Conservation (phyloP, 78 protist species). For the Dictyostelium firmibasis region DNA sequence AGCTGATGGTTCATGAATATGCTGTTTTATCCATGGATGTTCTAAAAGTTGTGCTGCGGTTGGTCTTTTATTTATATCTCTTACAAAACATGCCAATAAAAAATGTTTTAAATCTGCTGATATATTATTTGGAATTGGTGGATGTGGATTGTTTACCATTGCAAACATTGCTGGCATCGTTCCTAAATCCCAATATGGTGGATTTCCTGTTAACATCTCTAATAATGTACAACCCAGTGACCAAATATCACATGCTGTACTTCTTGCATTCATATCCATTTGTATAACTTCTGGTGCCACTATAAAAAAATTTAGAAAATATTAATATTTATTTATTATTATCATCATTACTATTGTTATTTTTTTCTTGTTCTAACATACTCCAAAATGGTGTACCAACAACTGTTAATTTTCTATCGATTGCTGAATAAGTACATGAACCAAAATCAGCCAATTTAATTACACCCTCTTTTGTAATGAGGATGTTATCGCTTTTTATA, state of each 20-base stretch:
- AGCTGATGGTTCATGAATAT: background rate
- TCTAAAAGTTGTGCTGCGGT: conserved; percentile 66
- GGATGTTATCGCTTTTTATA: conserved; percentile 85
- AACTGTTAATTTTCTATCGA: conserved; percentile 64
- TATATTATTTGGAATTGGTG: conserved; percentile 58
- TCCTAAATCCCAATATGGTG: conserved; percentile 94
- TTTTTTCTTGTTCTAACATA: background rate
- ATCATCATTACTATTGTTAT: background rate
- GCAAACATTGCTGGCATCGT: conserved; percentile 97
- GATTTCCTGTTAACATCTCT: conserved; percentile 86
- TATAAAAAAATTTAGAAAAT: background rate
- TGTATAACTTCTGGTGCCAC: conserved; percentile 99
- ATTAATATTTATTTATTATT: background rate
- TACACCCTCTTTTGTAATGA: conserved; percentile 81
- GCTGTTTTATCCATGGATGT: conserved; percentile 73
- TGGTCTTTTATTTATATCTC: conserved; percentile 64
- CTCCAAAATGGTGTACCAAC: conserved; percentile 78
- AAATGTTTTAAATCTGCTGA: conserved; percentile 59
- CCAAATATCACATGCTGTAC: conserved; percentile 88
- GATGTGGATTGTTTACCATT: conserved; percentile 87
- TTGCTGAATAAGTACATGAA: conserved; percentile 69
- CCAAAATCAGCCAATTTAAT: conserved; percentile 96
- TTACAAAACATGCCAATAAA: conserved; percentile 46
- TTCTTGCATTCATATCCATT: conserved; percentile 77
- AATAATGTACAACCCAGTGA: conserved; percentile 87